phyloP scores from a whole-genome alignment of 2,329 filamentous ascomycete species.

The Penicillium sp. region DNA sequence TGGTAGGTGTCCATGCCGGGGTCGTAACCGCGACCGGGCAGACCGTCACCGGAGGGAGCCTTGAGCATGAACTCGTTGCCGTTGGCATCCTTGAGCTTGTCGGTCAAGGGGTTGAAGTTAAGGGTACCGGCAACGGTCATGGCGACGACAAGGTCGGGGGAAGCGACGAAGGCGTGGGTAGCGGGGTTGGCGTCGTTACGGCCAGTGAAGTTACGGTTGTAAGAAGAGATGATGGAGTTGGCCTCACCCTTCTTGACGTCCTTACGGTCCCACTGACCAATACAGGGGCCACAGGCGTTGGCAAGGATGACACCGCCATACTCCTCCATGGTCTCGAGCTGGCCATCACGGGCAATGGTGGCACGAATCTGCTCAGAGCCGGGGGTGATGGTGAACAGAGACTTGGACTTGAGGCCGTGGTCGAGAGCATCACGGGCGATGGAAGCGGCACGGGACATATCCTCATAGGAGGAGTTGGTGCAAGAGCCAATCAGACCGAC shows the following conservation, averaged over 20 bases:
- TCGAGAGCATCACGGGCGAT: conserved; percentile 86
- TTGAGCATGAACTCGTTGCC: conserved; percentile 93
- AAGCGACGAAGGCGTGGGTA: conserved; percentile 90
- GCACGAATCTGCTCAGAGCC: conserved; percentile 96
- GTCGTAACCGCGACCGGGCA: conserved; percentile 82
- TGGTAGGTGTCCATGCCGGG: conserved; percentile 92
- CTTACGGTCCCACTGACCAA: conserved; percentile 90
- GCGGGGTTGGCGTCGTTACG: conserved; percentile 95
- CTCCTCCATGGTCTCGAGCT: conserved; percentile 77
- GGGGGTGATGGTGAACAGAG: conserved; percentile 93
- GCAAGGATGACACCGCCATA: conserved; percentile 88
- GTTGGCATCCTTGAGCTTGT: conserved; percentile 88
- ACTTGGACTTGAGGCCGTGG: conserved; percentile 84
- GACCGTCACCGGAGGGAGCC: conserved; percentile 74
- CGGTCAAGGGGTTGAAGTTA: conserved; percentile 92
- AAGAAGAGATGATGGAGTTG: conserved; percentile 97
- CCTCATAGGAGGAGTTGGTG: conserved; percentile 98
- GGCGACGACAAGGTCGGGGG: conserved; percentile 84
- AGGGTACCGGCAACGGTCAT: conserved; percentile 79
- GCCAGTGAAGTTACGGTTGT: conserved; percentile 99
- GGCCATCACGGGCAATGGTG: conserved; percentile 84
- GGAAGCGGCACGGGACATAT: conserved; percentile 94
- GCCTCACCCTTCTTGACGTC: conserved; percentile 93
- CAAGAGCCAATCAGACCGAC: conserved; percentile 96
- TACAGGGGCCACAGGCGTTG: conserved; percentile 91